Conservation (phyloP, 164 flowering plant genomes). For the Pachysandra terminalis region DNA sequence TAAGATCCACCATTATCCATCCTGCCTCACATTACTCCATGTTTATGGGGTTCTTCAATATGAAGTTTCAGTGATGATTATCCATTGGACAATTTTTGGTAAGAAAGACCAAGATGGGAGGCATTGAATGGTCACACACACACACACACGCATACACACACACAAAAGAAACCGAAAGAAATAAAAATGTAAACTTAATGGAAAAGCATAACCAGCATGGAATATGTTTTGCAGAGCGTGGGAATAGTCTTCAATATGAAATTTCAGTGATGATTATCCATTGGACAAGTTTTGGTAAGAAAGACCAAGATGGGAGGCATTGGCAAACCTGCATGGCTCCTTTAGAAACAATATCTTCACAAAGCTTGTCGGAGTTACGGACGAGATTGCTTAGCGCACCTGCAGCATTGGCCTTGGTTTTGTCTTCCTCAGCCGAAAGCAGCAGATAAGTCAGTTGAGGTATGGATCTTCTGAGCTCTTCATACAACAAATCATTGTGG, state of each 20-base stretch:
- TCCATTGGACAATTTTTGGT: too few relatives aligned
- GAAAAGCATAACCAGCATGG: too few relatives aligned
- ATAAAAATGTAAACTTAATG: background rate
- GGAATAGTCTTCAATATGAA: too few relatives aligned
- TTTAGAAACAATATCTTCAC: constrained; percentile 79
- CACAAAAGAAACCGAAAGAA: background rate
- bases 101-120: background rate
- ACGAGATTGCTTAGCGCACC: constrained; percentile 97
- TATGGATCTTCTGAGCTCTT: constrained; percentile 82
- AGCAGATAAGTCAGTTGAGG: constrained; percentile 70
- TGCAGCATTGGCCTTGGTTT: constrained; percentile 96
- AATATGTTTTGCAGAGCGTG: too few relatives aligned
- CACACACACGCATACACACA: background rate
- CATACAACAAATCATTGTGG: constrained; percentile 80
- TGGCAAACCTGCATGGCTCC: constrained; percentile 86
- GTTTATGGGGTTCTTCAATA: too few relatives aligned
- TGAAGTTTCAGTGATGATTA: too few relatives aligned
- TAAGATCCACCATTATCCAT: too few relatives aligned
- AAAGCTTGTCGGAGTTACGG: constrained; percentile 83
- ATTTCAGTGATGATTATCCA: too few relatives aligned
- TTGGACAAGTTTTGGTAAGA: background rate
- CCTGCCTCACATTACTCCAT: too few relatives aligned
- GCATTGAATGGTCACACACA: background rate
- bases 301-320: background rate
- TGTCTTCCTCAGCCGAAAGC: constrained; percentile 80